phyloP scores from a whole-genome alignment of 148 eudicot species.

The Heliamphora exappendiculata region DNA sequence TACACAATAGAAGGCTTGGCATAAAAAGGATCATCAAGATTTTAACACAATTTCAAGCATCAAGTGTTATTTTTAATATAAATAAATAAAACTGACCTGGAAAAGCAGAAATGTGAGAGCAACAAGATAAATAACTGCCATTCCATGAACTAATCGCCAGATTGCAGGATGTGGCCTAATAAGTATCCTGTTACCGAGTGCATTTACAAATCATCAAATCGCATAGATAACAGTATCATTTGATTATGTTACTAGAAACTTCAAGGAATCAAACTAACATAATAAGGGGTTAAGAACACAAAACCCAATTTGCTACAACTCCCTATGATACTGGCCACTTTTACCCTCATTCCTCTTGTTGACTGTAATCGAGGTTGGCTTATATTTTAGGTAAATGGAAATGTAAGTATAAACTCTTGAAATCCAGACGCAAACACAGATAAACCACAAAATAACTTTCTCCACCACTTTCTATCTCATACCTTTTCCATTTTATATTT shows the following conservation, averaged over 20 bases:
- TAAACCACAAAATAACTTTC: neutral
- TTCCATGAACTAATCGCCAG: slow-evolving; percentile 98
- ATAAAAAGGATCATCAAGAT: neutral
- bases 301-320: neutral
- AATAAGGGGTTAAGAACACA: neutral
- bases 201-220: neutral
- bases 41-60: neutral
- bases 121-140: slow-evolving; percentile 95
- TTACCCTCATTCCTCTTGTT: neutral
- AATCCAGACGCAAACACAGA: neutral
- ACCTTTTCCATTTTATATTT: neutral
- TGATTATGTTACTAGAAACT: neutral
- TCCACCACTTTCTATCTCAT: neutral
- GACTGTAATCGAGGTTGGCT: neutral
- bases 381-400: neutral
- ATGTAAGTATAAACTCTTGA: neutral
- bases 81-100: slow-evolving; percentile 47
- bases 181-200: slow-evolving; percentile 53
- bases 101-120: slow-evolving; percentile 89
- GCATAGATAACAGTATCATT: neutral
- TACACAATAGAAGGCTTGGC: neutral
- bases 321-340: neutral
- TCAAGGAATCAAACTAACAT: neutral
- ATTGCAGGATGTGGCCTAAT: slow-evolving; percentile 96
- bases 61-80: neutral